Evolutionary conservation across 352 stramenopile species (phyloP).

Genomic region (Phytopythium oedochilum): DNA sequence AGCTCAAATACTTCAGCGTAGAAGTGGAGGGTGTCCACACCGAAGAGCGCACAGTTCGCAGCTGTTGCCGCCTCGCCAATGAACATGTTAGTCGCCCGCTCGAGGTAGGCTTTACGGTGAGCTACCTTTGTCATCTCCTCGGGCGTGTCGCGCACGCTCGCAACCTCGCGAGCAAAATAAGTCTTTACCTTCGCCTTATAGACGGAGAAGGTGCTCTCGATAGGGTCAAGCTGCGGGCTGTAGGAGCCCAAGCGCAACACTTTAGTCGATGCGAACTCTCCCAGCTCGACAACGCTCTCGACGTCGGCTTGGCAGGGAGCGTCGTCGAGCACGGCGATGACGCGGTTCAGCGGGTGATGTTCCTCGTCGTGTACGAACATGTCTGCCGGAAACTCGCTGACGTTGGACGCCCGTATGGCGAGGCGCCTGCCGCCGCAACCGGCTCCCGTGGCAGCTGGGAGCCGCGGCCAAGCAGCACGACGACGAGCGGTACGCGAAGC

Average conservation of each 20-base stretch:
- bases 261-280: conserved; percentile 6
- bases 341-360: neutral
- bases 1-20: conserved; percentile 2
- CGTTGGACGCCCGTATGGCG: no score
- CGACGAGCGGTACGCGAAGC: no score
- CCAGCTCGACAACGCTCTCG: conserved; percentile 8
- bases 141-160: neutral
- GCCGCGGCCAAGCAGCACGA: no score
- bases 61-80: neutral
- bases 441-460: no score
- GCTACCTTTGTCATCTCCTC: conserved; percentile 3
- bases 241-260: conserved; percentile 7
- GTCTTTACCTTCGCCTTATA: conserved; percentile 8
- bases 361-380: conserved; percentile 3
- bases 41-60: neutral
- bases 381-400: neutral
- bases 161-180: neutral
- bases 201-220: conserved; percentile 10
- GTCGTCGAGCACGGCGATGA: conserved; percentile 11
- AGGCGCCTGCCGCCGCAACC: no score
- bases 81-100: neutral
- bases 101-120: conserved; percentile 1
- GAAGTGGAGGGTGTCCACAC: conserved; percentile 7
- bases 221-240: conserved; percentile 11
- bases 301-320: conserved; percentile 4